These are phyloP conservation scores for Sugiyamaella pinicola DNA, from an alignment of 1,139 yeast genomes.

Conservation along the genomic window DNA sequence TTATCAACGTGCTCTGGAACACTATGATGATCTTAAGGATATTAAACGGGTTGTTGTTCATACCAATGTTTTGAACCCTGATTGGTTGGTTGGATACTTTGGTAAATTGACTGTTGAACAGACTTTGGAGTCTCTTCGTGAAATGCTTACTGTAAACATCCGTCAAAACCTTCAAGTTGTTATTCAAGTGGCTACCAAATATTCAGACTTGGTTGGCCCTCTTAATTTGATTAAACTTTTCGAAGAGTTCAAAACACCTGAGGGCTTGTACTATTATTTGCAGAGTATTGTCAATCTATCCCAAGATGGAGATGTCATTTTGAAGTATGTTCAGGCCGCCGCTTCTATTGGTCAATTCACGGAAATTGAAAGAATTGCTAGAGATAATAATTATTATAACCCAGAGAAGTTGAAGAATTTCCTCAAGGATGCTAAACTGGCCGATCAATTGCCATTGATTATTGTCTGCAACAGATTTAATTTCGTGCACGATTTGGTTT, in stretches of 20 bases:
- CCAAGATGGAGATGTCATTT: conserved; percentile 92
- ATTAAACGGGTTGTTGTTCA: conserved; percentile 93
- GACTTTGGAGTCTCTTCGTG: conserved; percentile 82
- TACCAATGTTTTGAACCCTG: conserved; percentile 82
- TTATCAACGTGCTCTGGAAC: conserved; percentile 92
- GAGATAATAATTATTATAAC: conserved; percentile 91
- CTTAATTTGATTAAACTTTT: conserved; percentile 81
- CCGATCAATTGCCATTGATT: conserved; percentile 94
- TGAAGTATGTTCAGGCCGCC: conserved; percentile 94
- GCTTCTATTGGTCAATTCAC: conserved; percentile 85
- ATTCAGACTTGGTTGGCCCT: conserved; percentile 91
- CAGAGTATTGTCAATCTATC: conserved; percentile 92
- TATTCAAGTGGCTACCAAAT: conserved; percentile 95
- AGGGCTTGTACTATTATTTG: conserved; percentile 91
- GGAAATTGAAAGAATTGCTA: conserved; percentile 93
- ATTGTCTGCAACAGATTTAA: conserved; percentile 93
- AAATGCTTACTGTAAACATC: conserved; percentile 76
- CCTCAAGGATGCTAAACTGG: conserved; percentile 88
- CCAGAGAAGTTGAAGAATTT: conserved; percentile 98
- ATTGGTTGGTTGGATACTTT: conserved; percentile 90
- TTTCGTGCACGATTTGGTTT: conserved; percentile 89
- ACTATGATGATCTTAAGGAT: conserved; percentile 91
- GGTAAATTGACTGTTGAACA: conserved; percentile 96
- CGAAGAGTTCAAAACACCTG: conserved; percentile 89
- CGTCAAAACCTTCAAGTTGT: conserved; percentile 91